A percentile compares a stretch with the other conserved stretches of the same genome.
These are phyloP conservation scores for Gossypium ekmanianum DNA, from an alignment of 345 rosid genomes.

Conservation along the genomic window DNA sequence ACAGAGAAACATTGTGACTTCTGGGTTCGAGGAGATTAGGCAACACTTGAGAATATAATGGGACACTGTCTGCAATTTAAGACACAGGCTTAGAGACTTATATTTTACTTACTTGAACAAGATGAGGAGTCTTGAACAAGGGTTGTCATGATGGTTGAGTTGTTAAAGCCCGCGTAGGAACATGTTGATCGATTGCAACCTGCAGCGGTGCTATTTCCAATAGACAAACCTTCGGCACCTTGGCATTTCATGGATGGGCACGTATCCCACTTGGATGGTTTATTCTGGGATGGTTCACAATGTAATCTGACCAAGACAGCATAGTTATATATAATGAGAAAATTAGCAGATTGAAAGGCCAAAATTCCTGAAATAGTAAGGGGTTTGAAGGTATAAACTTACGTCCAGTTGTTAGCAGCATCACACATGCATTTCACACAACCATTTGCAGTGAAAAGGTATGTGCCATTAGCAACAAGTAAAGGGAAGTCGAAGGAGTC, in stretches of 20 bases:
- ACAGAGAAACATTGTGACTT: not conserved
- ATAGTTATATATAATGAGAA: not conserved
- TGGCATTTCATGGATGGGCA: conserved; percentile 59
- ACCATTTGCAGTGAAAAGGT: conserved; percentile 51
- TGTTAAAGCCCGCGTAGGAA: conserved; percentile 58
- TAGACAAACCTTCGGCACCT: conserved; percentile 26
- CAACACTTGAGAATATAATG: not conserved
- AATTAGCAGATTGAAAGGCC: not conserved
- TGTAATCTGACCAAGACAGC: conserved; percentile 46
- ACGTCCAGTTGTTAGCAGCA: conserved; percentile 65
- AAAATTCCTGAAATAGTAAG: not conserved
- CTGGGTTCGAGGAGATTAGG: not conserved
- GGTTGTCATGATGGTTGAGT: conserved; percentile 40
- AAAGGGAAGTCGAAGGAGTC: conserved; percentile 50
- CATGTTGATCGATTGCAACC: conserved; percentile 49
- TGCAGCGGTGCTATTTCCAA: conserved; percentile 39
- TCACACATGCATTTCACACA: conserved; percentile 65
- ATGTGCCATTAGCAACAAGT: conserved; percentile 51
- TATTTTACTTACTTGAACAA: conserved; percentile 37
- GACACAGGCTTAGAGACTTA: not conserved
- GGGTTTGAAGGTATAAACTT: conserved; percentile 22
- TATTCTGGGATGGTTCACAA: conserved; percentile 49
- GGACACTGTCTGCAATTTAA: not conserved
- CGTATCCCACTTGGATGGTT: conserved; percentile 27
- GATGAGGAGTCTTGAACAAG: conserved; percentile 32